Evolutionary conservation across 176 grass and related monocot genomes (phyloP).

Genomic region (Aegilops sharonensis): DNA sequence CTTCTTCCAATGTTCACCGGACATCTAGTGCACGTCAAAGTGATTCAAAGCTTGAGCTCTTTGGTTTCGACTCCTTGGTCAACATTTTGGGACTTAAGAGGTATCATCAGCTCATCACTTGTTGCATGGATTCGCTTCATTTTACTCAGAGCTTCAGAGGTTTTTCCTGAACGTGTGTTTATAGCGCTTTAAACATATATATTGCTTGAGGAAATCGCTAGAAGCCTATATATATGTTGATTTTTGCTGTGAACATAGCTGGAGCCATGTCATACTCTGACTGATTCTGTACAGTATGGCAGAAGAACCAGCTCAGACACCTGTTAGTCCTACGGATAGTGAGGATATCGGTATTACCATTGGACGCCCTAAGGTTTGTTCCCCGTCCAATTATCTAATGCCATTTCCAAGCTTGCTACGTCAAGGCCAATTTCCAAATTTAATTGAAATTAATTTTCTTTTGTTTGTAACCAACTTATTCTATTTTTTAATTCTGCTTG

Average conservation of each 20-base stretch:
- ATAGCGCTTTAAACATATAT: neutral
- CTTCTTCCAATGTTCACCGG: constrained; percentile 46
- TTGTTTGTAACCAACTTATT: neutral
- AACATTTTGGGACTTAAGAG: constrained; percentile 86
- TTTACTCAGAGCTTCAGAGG: neutral
- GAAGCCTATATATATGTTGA: neutral
- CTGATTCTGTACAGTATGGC: constrained; percentile 72
- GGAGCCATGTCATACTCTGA: constrained; percentile 6
- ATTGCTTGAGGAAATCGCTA: neutral
- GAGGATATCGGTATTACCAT: constrained; percentile 59
- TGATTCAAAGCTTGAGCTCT: constrained; percentile 90
- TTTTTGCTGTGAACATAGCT: neutral
- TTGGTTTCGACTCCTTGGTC: constrained; percentile 95
- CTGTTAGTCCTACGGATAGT: constrained; percentile 55
- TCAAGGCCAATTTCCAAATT: neutral
- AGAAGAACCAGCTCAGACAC: constrained; percentile 60
- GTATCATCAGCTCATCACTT: constrained; percentile 22
- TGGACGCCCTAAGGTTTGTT: constrained; percentile 50
- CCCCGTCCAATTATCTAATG: neutral
- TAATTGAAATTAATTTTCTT: neutral
- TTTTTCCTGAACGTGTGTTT: neutral
- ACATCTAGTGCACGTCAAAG: constrained; percentile 47
- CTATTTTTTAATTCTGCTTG: neutral
- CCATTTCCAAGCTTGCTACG: neutral
- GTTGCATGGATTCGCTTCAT: neutral